Evolutionary conservation across 345 rosid genomes (phyloP), one percentile per base, ranked within the genome.

Genomic region (Punica granatum): DNA sequence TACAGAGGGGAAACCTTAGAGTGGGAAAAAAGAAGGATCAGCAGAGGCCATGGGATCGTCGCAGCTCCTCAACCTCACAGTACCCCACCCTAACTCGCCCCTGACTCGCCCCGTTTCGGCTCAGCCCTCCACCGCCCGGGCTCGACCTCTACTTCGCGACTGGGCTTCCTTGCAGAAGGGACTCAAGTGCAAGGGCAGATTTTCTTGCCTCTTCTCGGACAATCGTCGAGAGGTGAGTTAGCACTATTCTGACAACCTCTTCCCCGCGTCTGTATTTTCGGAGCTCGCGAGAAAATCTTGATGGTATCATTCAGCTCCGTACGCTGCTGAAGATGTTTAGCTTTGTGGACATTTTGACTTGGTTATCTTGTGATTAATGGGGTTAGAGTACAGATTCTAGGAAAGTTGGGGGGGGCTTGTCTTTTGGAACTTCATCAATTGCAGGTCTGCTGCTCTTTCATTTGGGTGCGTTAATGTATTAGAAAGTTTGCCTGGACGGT

Each of bases 131-230:
- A 13, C 31, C 32, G 31, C 30, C 30, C 37, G 42, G 10, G 8
- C 30, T 23, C 58, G n/a, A 32, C 18, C 65, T 36, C 54, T 75
- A 16, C 75, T n/a, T 70, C 26, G 64, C 16, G 68, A 63, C 72
- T 85, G 83, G 83, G 68, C 69, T 67, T 72, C 75, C 69, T 69
- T 83, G 73, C 83, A 68, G 36, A 85, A 65, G 46, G 53, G 69
- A 12, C 73, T 81, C 76, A 84, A 71, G 71, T 80, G 86, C 78
- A 77, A 81, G 5, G 84, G 80, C 71, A 82, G 80, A 71, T 72
- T 86, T 76, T 79, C 80, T 43, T 92, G 98, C 78, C 88, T 84
- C 42, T 86, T 90, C 88, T 82, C 97, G 10, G 84, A 81, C 74
- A 81, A 81, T 71, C 71, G 85, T 74, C 80, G 79, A 37, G 81